phyloP scores from a whole-genome alignment of 2,329 filamentous ascomycete genomes.

The Aspergillus sp. region DNA sequence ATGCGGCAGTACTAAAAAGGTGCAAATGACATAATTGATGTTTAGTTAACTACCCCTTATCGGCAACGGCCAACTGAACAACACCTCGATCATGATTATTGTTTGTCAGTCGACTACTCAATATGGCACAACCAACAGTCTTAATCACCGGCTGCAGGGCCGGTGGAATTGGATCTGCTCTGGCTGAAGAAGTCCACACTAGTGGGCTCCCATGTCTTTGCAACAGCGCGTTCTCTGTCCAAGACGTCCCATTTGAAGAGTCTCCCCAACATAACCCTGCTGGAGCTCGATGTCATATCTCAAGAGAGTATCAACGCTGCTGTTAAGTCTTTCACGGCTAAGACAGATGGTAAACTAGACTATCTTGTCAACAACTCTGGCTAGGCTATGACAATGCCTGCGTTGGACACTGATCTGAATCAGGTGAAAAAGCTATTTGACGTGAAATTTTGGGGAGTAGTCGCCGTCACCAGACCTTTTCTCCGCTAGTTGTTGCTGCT shows the following conservation, averaged over 20 bases:
- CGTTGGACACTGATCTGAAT: conserved; percentile 31
- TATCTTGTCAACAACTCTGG: conserved; percentile 41
- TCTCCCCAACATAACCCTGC: conserved; percentile 18
- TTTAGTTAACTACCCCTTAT: no score
- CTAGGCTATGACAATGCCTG: conserved; percentile 24
- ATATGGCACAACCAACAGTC: conserved; percentile 7
- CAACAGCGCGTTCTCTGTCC: conserved; percentile 24
- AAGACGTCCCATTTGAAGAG: conserved; percentile 21
- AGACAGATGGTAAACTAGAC: conserved; percentile 29
- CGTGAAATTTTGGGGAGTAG: conserved; percentile 12
- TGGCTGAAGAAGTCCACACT: conserved; percentile 29
- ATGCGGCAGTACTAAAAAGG: no score
- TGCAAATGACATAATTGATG: no score
- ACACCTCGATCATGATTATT: no score
- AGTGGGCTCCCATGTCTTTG: conserved; percentile 31
- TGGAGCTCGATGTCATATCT: conserved; percentile 24
- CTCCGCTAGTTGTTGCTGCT: conserved; percentile 15
- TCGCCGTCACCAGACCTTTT: conserved; percentile 18
- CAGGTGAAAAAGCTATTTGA: conserved; percentile 18
- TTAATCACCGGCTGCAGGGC: conserved; percentile 35
- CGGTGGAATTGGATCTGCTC: conserved; percentile 33
- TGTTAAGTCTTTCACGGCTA: conserved; percentile 9
- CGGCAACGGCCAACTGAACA: no score
- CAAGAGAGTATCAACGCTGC: conserved; percentile 20
- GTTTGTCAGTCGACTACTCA: no score